Percentiles rank a stretch among this genome's conserved stretches.
Evolutionary conservation across 257 asterid genomes (phyloP).

Genomic region (Jasminum sambac): DNA sequence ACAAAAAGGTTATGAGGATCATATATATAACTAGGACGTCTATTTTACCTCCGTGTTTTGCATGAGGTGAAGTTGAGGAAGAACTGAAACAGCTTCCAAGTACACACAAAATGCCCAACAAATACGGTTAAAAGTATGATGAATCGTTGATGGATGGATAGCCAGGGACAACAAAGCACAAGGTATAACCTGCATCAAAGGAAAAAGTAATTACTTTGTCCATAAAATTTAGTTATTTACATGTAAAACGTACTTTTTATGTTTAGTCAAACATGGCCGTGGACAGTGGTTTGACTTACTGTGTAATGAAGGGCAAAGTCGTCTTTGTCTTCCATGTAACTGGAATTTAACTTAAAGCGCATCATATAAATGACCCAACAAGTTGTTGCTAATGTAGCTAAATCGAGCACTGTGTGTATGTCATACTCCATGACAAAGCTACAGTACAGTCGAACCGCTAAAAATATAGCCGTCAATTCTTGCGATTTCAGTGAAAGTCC

Average conservation of each 20-base stretch:
- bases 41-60: slow-evolving; percentile 31
- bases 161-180: slow-evolving; percentile 32
- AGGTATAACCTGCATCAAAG: slow-evolving; percentile 31
- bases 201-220: background rate
- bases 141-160: slow-evolving; percentile 38
- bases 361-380: slow-evolving; percentile 39
- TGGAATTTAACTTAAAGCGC: slow-evolving; percentile 26
- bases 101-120: slow-evolving; percentile 40
- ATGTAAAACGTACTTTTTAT: background rate
- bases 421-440: slow-evolving; percentile 38
- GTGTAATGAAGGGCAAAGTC: slow-evolving; percentile 27
- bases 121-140: slow-evolving; percentile 31
- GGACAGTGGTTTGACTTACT: slow-evolving; percentile 19
- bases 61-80: slow-evolving; percentile 41
- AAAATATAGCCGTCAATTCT: slow-evolving; percentile 40
- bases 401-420: slow-evolving; percentile 38
- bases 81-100: slow-evolving; percentile 45
- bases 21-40: background rate
- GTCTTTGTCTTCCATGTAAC: slow-evolving; percentile 34
- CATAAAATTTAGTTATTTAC: background rate
- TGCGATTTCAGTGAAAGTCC: slow-evolving; percentile 42
- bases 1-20: background rate
- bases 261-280: too few relatives aligned
- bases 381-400: slow-evolving; percentile 32
- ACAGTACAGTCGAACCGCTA: slow-evolving; percentile 39